These are phyloP conservation scores for Fusarium chuoi DNA, from an alignment of 2,329 filamentous ascomycete species.

Conservation along the genomic window DNA sequence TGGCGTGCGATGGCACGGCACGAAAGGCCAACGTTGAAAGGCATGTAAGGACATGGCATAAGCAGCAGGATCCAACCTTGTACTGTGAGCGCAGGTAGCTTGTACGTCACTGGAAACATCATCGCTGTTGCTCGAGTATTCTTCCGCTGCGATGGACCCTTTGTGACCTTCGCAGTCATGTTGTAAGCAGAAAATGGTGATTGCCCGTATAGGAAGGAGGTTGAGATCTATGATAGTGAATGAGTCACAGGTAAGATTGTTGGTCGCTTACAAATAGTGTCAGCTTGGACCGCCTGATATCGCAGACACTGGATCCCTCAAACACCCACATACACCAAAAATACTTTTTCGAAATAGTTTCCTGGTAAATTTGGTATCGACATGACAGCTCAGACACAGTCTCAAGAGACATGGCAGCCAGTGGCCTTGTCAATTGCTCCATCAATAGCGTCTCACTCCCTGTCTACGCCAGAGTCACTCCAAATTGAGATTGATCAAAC, in stretches of 20 bases:
- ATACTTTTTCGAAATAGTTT: too few relatives aligned
- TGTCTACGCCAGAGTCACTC: background rate
- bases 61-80: background rate
- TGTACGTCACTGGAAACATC: background rate
- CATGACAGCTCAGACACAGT: background rate
- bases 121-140: background rate
- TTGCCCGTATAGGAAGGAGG: background rate
- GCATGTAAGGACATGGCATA: background rate
- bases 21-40: background rate
- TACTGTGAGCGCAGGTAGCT: background rate
- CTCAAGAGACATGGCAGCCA: background rate
- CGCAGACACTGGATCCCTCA: background rate
- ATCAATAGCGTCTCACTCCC: background rate
- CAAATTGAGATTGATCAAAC: slow-evolving; percentile 15
- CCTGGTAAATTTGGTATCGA: background rate
- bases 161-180: accelerated
- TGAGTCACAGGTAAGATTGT: background rate
- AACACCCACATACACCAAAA: accelerated
- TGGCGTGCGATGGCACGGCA: background rate
- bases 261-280: background rate
- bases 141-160: accelerated
- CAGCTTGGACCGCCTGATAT: background rate
- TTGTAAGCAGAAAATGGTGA: accelerated
- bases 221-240: background rate
- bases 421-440: background rate